These are phyloP conservation scores for Leccinum aurantiacum DNA, from an alignment of 768 basidiomycete species.

Conservation along the genomic window DNA sequence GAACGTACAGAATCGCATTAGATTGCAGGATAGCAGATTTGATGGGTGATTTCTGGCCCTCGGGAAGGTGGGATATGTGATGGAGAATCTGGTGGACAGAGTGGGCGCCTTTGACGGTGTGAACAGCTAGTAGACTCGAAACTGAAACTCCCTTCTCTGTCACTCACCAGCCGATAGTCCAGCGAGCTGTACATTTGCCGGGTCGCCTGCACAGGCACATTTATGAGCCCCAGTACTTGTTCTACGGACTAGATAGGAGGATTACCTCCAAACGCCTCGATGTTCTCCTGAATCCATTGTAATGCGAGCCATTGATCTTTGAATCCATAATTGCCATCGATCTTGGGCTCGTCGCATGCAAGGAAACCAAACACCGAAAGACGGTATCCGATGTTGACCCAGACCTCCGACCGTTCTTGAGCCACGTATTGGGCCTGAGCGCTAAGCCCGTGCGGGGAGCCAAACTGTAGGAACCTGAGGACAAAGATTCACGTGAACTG, in stretches of 20 bases:
- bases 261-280: slow-evolving; percentile 67
- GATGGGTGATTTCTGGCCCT: slow-evolving; percentile 59
- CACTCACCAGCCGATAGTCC: slow-evolving; percentile 70
- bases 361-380: slow-evolving; percentile 77
- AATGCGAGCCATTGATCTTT: slow-evolving; percentile 82
- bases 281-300: slow-evolving; percentile 71
- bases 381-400: slow-evolving; percentile 77
- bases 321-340: slow-evolving; percentile 79
- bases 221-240: background rate
- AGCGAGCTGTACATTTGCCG: slow-evolving; percentile 56
- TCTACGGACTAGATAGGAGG: background rate
- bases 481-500: background rate
- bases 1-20: slow-evolving; percentile 65
- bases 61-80: slow-evolving; percentile 61
- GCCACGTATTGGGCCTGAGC: slow-evolving; percentile 68
- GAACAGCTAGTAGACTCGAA: background rate
- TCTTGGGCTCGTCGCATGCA: slow-evolving; percentile 57
- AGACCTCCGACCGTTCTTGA: slow-evolving; percentile 63
- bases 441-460: slow-evolving; percentile 63
- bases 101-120: slow-evolving; percentile 54
- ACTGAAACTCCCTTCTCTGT: background rate
- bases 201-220: slow-evolving; percentile 46
- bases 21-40: slow-evolving; percentile 67
- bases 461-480: slow-evolving; percentile 71
- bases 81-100: slow-evolving; percentile 75